Evolutionary conservation across 1,284 basidiomycete species (phyloP).

Genomic region (Puccinia polysora): DNA sequence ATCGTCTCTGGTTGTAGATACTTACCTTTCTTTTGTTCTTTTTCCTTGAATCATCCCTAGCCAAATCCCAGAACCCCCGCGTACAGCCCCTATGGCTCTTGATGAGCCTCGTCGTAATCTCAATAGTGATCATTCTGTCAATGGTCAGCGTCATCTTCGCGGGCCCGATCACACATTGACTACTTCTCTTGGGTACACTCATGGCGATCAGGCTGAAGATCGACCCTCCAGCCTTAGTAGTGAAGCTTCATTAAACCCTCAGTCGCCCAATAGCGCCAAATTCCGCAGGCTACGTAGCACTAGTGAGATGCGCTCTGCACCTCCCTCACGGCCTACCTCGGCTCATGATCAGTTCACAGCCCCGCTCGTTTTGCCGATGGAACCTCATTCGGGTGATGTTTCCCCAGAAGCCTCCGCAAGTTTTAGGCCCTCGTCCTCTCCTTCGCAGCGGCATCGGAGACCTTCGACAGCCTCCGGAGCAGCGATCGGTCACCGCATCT

Average conservation of each 20-base stretch:
- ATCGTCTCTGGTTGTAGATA: background rate
- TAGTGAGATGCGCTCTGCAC: background rate
- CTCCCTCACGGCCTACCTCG: constrained; percentile 8
- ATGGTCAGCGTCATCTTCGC: constrained; percentile 2
- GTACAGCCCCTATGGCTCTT: background rate
- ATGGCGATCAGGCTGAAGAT: background rate
- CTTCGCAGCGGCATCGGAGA: background rate
- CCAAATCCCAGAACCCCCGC: background rate
- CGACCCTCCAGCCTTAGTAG: constrained; percentile 10
- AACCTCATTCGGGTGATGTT: background rate
- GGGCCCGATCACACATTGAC: background rate
- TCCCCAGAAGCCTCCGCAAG: background rate
- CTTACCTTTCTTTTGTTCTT: background rate
- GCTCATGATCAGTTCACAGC: constrained; percentile 1
- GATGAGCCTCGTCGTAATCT: constrained; percentile 6
- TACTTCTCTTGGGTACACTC: constrained; percentile 8
- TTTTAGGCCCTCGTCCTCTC: background rate
- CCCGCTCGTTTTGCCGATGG: constrained; percentile 10
- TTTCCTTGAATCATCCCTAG: constrained; percentile 4
- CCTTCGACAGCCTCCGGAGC: constrained; percentile 12
- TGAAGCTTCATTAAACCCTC: background rate
- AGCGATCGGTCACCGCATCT: background rate
- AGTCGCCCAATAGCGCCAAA: constrained; percentile 1
- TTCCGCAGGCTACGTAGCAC: constrained; percentile 33
- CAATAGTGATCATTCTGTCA: background rate